A percentile compares a stretch with the other conserved stretches of the same genome.
Conservation (phyloP, 345 rosid species). For the Arabidopsis suecica region DNA sequence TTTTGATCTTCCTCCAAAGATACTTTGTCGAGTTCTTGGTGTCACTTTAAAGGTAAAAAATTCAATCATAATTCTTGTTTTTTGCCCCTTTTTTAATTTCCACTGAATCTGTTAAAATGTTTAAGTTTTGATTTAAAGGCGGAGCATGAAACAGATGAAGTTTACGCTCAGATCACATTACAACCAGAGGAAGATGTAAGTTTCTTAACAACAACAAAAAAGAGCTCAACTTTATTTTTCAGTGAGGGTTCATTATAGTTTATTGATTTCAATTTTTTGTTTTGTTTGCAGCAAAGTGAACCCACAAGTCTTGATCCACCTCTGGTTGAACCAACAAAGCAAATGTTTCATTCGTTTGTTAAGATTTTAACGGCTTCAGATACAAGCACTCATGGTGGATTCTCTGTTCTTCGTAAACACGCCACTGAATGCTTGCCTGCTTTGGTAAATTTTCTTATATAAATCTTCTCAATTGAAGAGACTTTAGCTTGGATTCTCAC, state of each 20-base stretch:
- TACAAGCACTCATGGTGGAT: conserved; percentile 94
- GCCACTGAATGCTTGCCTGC: conserved; percentile 83
- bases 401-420: conserved; percentile 87
- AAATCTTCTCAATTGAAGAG: not conserved
- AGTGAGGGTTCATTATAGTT: not conserved
- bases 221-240: not conserved
- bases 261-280: not conserved
- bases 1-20: conserved; percentile 77
- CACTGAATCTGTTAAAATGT: conserved; percentile 3
- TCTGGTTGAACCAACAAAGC: conserved; percentile 54
- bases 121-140: conserved; percentile 46
- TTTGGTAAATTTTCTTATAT: conserved; percentile 47
- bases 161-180: conserved; percentile 88
- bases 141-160: conserved; percentile 87
- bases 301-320: conserved; percentile 62
- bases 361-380: conserved; percentile 91
- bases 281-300: conserved; percentile 60
- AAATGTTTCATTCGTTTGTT: conserved; percentile 65
- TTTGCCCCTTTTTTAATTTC: not conserved
- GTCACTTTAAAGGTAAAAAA: conserved; percentile 61
- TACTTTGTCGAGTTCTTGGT: conserved; percentile 74
- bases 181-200: conserved; percentile 72
- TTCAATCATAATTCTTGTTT: not conserved
- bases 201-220: not conserved
- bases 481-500: conserved; percentile 10